Conservation (phyloP, 345 rosid genomes). For the Theobroma cacao region DNA sequence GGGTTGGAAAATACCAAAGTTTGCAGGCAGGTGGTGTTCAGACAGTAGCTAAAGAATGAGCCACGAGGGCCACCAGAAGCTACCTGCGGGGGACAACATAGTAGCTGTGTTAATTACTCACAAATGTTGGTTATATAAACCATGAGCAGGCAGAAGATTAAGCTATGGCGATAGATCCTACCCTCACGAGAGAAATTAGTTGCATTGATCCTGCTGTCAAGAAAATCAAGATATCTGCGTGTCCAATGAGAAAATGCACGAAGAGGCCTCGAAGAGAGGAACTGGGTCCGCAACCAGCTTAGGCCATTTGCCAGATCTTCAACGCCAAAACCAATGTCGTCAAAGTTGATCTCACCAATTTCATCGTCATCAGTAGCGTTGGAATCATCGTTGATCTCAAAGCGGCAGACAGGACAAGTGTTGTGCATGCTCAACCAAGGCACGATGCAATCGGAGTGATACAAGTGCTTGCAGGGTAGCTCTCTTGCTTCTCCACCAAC, state of each 20-base stretch:
- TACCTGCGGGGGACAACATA: slow-evolving; percentile 17
- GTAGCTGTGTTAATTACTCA: not conserved
- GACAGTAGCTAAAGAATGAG: slow-evolving; percentile 15
- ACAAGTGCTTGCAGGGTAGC: slow-evolving; percentile 68
- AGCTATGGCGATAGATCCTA: slow-evolving; percentile 10
- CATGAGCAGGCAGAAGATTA: not conserved
- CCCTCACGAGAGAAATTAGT: slow-evolving; percentile 21
- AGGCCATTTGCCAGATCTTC: slow-evolving; percentile 25
- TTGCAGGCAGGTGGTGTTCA: not conserved
- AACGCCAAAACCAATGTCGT: not conserved
- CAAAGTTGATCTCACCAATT: slow-evolving; percentile 10
- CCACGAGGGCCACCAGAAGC: slow-evolving; percentile 49
- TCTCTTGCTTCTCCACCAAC: slow-evolving; percentile 49
- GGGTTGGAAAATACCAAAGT: slow-evolving; percentile 6
- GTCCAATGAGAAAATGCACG: slow-evolving; percentile 39
- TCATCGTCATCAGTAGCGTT: not conserved
- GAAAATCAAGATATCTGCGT: slow-evolving; percentile 11
- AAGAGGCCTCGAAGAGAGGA: slow-evolving; percentile 32
- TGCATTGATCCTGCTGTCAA: slow-evolving; percentile 15
- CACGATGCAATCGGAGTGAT: slow-evolving; percentile 62
- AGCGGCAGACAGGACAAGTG: slow-evolving; percentile 77
- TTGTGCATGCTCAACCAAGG: slow-evolving; percentile 74
- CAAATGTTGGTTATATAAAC: not conserved
- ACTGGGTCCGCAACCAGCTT: slow-evolving; percentile 28
- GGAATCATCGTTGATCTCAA: slow-evolving; percentile 18